Base-by-base conservation (phyloP, 208 protist species). In the Lotmaria passim region DNA sequence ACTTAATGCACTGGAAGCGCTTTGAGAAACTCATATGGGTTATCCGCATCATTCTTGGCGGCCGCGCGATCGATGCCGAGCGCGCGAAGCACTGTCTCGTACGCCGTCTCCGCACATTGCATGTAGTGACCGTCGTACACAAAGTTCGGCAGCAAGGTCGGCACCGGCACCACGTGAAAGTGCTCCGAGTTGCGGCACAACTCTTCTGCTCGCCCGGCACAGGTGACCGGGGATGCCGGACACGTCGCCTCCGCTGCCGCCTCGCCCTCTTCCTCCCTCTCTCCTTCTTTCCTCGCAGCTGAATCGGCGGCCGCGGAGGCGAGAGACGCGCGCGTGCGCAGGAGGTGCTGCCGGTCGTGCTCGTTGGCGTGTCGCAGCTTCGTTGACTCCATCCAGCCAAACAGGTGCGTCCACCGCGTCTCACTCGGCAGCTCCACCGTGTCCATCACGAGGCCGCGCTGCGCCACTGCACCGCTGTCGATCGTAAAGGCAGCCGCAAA, bases 91-190 rank as follows among this genome's bases (percentile, higher is more conserved):
- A 93, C 81, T 0, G 0, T 23, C n/a, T 74, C 70, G 59, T 87
- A 90, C 21, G 76, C 87, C 24, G 36, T 34, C 50, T 67, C 64
- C 7, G 88, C 85, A 8, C 39, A 53, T 23, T 77, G 36, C 48
- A 91, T 2, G 73, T 88, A 89, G 36, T 82, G 76, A 0, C 83
- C 78, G 62, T 88, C 85, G 69, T 94, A 77, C 31, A 86, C 65
- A 17, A 85, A 57, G 66, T 84, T 85, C 3, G 70, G 69, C 56
- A 81, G 77, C 31, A 94, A 66, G n/a, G 85, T 79, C n/a, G 81
- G 82, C 31, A 94, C 75, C 6, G 64, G 28, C 28, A 92, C 58
- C n/a, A 89, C 14, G 21, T 33, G 30, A 7, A 79, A 74, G 43
- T 69, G 41, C 44, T 73, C 43, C 8, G 63, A 72, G 21, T 38